phyloP scores from a whole-genome alignment of 225 moss, liverwort and hornwort genomes.

The Marchantia polymorpha region DNA sequence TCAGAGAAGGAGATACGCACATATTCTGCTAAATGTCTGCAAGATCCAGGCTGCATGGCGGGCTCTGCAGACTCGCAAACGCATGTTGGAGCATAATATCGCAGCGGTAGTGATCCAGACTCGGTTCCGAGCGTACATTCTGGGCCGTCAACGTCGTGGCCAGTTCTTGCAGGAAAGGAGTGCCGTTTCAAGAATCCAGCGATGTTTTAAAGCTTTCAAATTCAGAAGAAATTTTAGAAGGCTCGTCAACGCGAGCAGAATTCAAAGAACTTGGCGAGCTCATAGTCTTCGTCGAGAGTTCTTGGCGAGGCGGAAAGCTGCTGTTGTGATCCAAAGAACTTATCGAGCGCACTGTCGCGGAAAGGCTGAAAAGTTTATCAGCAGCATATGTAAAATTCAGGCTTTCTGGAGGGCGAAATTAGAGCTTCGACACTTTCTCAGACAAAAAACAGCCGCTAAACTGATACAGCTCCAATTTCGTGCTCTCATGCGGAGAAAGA shows the following conservation, averaged over 20 bases:
- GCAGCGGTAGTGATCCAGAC: conserved; percentile 19
- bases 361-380: not conserved
- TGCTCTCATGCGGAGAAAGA: not conserved
- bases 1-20: not conserved
- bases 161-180: not conserved
- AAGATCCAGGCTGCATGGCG: conserved; percentile 19
- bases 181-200: conserved; percentile 1
- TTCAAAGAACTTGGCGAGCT: conserved; percentile 12
- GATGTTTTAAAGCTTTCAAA: not conserved
- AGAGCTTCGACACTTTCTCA: conserved; percentile 5
- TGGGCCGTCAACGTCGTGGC: not conserved
- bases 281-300: not conserved
- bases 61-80: not conserved
- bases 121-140: conserved; percentile 8
- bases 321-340: conserved; percentile 18
- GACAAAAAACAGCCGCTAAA: not conserved
- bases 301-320: conserved; percentile 5
- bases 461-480: not conserved
- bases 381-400: conserved; percentile 4
- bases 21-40: not conserved
- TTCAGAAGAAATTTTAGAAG: not conserved
- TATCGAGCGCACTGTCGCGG: not conserved
- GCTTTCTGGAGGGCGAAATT: not conserved
- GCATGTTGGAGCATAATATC: not conserved
- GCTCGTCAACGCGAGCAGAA: not conserved